These are phyloP conservation scores for Salix caprea DNA, from an alignment of 345 rosid species.

Conservation along the genomic window DNA sequence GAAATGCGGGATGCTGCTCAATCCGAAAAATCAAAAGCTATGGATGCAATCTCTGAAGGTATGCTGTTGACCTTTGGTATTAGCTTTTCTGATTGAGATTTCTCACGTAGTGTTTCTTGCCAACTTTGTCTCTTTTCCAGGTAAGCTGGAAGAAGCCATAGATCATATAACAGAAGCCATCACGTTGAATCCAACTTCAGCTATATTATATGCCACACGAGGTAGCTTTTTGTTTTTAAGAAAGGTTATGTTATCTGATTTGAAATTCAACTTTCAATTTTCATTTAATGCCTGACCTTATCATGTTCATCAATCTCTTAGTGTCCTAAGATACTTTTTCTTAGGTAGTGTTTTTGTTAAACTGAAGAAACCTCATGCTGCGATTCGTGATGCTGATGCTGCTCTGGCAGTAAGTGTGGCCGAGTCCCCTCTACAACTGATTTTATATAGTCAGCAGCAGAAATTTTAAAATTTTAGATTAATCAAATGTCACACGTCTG, in stretches of 20 bases:
- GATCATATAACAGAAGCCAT: conserved; percentile 66
- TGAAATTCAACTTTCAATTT: background rate
- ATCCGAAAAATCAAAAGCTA: conserved; percentile 49
- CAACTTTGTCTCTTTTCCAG: conserved; percentile 34
- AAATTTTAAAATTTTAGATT: background rate
- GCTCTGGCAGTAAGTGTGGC: conserved; percentile 59
- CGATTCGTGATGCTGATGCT: conserved; percentile 63
- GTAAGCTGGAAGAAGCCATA: conserved; percentile 51
- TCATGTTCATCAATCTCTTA: conserved; percentile 5
- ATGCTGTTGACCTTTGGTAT: background rate
- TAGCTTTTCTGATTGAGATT: background rate
- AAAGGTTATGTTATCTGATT: background rate
- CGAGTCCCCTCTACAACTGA: background rate
- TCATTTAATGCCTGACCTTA: background rate
- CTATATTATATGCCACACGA: conserved; percentile 75
- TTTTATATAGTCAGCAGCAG: conserved; percentile 1
- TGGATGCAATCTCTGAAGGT: conserved; percentile 65
- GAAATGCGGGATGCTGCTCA: conserved; percentile 71
- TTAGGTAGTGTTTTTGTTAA: conserved; percentile 58
- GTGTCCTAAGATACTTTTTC: conserved; percentile 18
- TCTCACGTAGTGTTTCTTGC: conserved; percentile 4
- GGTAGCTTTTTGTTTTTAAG: conserved; percentile 31
- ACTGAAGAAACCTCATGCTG: conserved; percentile 76
- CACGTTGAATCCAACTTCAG: conserved; percentile 68
- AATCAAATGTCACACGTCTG: background rate